Evolutionary conservation across 2,329 filamentous ascomycete genomes (phyloP).

Genomic region (Berkeleyomyces basicola): DNA sequence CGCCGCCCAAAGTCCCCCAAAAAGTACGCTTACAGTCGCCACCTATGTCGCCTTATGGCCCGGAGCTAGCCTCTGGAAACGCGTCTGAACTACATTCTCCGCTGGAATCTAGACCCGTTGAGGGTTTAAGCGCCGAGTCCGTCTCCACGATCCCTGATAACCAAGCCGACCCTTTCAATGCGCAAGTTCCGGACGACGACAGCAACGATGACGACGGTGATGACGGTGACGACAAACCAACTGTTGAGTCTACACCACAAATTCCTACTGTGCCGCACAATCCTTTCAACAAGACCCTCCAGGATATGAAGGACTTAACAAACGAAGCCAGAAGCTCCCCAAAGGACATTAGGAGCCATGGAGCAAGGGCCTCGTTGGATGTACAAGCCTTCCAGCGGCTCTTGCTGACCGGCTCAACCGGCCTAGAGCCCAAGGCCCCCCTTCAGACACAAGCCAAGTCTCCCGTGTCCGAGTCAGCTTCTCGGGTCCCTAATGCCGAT

Average conservation of each 20-base stretch:
- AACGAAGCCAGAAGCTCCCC: slow-evolving; percentile 1
- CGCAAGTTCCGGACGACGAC: background rate
- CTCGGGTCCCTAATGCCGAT: background rate
- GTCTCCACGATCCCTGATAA: background rate
- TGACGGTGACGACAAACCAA: background rate
- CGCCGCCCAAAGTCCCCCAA: slow-evolving; percentile 37
- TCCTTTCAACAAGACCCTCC: slow-evolving; percentile 38
- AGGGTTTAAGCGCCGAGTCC: background rate
- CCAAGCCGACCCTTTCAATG: background rate
- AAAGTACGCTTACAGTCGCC: slow-evolving; percentile 52
- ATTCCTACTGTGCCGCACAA: slow-evolving; percentile 18
- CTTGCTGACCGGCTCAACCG: slow-evolving; percentile 54
- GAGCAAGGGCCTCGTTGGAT: slow-evolving; percentile 25
- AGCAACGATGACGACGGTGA: background rate
- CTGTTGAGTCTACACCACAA: background rate
- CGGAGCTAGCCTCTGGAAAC: background rate
- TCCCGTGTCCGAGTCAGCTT: background rate
- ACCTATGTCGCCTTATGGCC: slow-evolving; percentile 34
- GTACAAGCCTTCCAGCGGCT: slow-evolving; percentile 64
- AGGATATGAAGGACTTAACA: slow-evolving; percentile 27
- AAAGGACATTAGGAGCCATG: background rate
- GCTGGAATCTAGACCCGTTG: background rate
- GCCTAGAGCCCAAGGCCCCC: slow-evolving; percentile 17
- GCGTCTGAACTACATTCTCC: background rate
- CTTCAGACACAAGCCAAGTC: background rate